These are phyloP conservation scores for Vigna mungo DNA, from an alignment of 306 rosid species.

Conservation along the genomic window DNA sequence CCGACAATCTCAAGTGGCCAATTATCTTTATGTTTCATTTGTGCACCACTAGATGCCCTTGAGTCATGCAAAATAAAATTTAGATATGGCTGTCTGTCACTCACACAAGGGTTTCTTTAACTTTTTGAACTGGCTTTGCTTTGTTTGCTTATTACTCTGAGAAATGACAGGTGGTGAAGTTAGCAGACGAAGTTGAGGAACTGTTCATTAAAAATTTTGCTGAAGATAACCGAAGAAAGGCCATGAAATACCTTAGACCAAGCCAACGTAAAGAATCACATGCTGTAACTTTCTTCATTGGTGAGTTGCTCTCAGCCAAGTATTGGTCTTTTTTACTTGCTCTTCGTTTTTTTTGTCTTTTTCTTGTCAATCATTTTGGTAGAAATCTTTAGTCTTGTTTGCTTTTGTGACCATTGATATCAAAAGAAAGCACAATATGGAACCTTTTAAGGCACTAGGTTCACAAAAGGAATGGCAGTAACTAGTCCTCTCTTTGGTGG, in stretches of 20 bases:
- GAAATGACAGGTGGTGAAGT: slow-evolving; percentile 74
- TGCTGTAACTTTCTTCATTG: slow-evolving; percentile 86
- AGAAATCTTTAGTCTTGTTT: slow-evolving; percentile 50
- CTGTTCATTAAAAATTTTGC: slow-evolving; percentile 73
- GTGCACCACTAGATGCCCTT: slow-evolving; percentile 53
- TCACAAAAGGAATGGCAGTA: slow-evolving; percentile 49
- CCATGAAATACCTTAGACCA: slow-evolving; percentile 96
- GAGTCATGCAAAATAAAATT: slow-evolving; percentile 35
- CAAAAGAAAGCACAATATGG: slow-evolving; percentile 49
- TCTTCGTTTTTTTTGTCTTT: slow-evolving; percentile 39
- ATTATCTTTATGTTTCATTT: slow-evolving; percentile 56
- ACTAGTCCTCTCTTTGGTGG: slow-evolving; percentile 58
- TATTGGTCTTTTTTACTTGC: slow-evolving; percentile 16
- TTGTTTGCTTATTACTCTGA: slow-evolving; percentile 48
- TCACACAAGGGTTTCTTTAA: slow-evolving; percentile 28
- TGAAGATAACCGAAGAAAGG: slow-evolving; percentile 80
- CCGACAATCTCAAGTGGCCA: slow-evolving; percentile 80
- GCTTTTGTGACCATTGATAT: slow-evolving; percentile 57
- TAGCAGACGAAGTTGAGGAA: slow-evolving; percentile 88
- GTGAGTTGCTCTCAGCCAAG: slow-evolving; percentile 58
- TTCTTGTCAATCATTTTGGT: slow-evolving; percentile 45
- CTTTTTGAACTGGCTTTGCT: slow-evolving; percentile 34
- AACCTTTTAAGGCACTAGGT: slow-evolving; percentile 65
- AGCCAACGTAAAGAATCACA: slow-evolving; percentile 83
- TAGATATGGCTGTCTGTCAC: slow-evolving; percentile 72